Base-by-base conservation (phyloP, 2,329 filamentous ascomycete species). In the Aspergillus sp. region DNA sequence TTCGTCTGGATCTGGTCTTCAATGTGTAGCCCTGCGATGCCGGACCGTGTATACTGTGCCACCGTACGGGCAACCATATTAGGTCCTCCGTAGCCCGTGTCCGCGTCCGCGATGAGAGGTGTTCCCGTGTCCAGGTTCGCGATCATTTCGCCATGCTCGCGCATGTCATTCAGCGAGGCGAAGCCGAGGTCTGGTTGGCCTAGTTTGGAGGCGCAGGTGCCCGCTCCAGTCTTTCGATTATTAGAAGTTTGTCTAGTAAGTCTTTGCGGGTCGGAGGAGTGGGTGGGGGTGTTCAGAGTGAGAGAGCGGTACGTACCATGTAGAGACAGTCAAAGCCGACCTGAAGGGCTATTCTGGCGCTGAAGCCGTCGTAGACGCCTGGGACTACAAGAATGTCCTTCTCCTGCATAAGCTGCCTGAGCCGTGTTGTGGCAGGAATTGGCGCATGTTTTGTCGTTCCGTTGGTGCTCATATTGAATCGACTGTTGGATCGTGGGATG, bases 151-250 rank as follows among this genome's bases (percentile, higher is more conserved):
- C 85, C 86, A 68, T 88, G 84, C 45, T 76, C 74, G 37, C 78
- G 76, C 85, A 89, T 89, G 71, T 89, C 86, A 65, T 82, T 80
- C 33, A 86, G 76, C 1, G 84, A 84, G 2, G 84, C 81, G 12
- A 89, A 75, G 43, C 85, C 86, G 4, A 89, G 80, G 66, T 89
- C 87, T 2, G 87, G 81, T 75, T 82, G 80, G 31, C 87, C 86
- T 0, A 89, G 80, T 27, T 80, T 76, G 0, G 86, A 88, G 58
- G 84, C 83, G 15, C 79, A 79, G 2, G 84, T 87, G 41, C 86
- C 85, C 23, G 86, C 85, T 15, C 86, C 85, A 11, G 85, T 87
- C 84, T 86, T 56, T 27, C 27, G 7, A 27, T 9, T 27, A 27
- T 27, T 27, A 27, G 27, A 3, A 27, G 7, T 27, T 27, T 27